Evolutionary conservation across 139 green algal species (phyloP).

Genomic region (Volvox reticuliferus): DNA sequence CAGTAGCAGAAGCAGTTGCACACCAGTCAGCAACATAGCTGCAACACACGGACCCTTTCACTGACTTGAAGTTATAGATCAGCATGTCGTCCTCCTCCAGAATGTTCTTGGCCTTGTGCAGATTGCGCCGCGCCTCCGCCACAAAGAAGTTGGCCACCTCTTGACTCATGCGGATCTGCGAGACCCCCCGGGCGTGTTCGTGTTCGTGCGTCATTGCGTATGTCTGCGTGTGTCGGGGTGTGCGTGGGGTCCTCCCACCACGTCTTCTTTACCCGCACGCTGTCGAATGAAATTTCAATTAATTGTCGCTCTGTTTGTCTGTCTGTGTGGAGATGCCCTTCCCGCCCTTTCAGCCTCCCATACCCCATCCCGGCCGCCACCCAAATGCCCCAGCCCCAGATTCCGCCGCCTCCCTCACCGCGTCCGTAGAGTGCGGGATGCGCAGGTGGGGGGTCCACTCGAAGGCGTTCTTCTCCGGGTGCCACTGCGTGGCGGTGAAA

Average conservation of each 20-base stretch:
- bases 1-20: too few species aligned
- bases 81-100: slow-evolving; percentile 77
- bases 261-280: too few species aligned
- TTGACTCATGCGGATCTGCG: slow-evolving; percentile 71
- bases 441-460: slow-evolving; percentile 79
- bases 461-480: slow-evolving; percentile 91
- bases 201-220: too few species aligned
- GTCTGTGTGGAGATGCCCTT: too few species aligned
- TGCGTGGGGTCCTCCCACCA: too few species aligned
- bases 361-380: too few species aligned
- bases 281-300: too few species aligned
- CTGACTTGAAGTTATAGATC: slow-evolving; percentile 83
- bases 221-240: too few species aligned
- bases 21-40: background rate
- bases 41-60: background rate
- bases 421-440: slow-evolving; percentile 79
- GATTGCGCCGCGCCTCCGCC: slow-evolving; percentile 75
- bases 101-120: slow-evolving; percentile 61
- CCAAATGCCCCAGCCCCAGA: background rate
- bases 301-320: too few species aligned
- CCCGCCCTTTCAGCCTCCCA: too few species aligned
- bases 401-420: slow-evolving; percentile 43
- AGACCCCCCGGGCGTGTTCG: too few species aligned
- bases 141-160: slow-evolving; percentile 87
- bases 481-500: slow-evolving; percentile 77